Evolutionary conservation across 164 flowering plant species (phyloP).

Genomic region (Nymphaea thermarum): DNA sequence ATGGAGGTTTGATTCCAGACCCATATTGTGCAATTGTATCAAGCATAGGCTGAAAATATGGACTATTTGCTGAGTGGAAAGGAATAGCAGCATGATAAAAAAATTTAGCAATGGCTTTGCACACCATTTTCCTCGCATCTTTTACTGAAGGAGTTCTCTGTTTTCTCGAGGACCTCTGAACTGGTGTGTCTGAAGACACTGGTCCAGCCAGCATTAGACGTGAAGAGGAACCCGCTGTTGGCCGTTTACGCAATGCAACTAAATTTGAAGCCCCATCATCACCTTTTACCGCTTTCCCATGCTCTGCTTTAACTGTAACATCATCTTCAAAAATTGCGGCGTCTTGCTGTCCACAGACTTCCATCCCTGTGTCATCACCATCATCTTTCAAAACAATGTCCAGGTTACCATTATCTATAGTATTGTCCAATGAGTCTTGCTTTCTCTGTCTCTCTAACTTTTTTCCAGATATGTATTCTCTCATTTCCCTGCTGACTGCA

Average conservation of each 20-base stretch:
- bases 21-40: constrained; percentile 69
- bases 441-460: constrained; percentile 62
- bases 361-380: neutral
- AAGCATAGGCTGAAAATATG: constrained; percentile 66
- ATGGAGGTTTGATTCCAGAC: constrained; percentile 36
- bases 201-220: neutral
- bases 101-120: constrained; percentile 54
- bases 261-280: constrained; percentile 19
- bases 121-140: constrained; percentile 36
- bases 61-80: constrained; percentile 39
- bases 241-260: neutral
- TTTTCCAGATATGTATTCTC: constrained; percentile 62
- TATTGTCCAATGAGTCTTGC: constrained; percentile 34
- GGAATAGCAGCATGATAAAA: constrained; percentile 70
- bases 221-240: neutral
- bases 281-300: constrained; percentile 20
- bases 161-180: constrained; percentile 25
- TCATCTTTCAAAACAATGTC: constrained; percentile 7
- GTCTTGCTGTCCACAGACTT: neutral
- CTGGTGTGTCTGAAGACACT: constrained; percentile 25
- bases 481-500: constrained; percentile 54
- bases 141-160: constrained; percentile 18
- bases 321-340: neutral
- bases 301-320: neutral
- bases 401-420: constrained; percentile 27